Base-by-base conservation (phyloP, 108 stramenopile species). In the Skeletonema grethae region DNA sequence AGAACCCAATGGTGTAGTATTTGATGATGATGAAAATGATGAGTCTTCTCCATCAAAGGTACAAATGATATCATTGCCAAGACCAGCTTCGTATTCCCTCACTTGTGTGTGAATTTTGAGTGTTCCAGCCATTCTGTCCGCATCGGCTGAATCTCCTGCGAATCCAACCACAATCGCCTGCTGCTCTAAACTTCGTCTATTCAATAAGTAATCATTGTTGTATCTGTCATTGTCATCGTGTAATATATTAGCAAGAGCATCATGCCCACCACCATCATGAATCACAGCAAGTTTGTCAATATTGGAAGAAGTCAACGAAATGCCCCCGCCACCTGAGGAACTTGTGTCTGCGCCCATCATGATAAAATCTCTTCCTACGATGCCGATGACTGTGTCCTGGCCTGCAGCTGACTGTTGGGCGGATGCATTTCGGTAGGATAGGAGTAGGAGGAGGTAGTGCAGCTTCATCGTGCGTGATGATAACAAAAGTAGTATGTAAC, bases 331-430 rank as follows among this genome's bases (percentile, higher is more conserved):
- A 3, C 72, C 66, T 3, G 71, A 77, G 0, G 86, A 75, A 36
- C 82, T 78, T 7, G 89, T 86, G 72, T 90, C 89, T 13, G 89
- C 89, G 41, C 85, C 92, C 71, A 93, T 65, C 82, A 93, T 66
- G 25, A 93, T 67, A 61, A 89, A 93, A 79, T 93, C 92, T 18
- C 79, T 76, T 12, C 92, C 92, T 8, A 85, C 85, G 55, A 93
- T 81, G 5, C 85, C 92, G 25, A 93, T 85, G 58, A 93, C 70
- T 3, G 92, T 93, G 67, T 93, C 92, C 57, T 85, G 84, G 11
- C 82, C 82, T 15, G 75, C 75, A 24, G 68, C 67, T 8, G 75
- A 76, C 59, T 76, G 75, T 31, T 76, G 75, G 0, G 75, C 75
- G 36, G 24, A 58, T 57, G 0, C 32, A 57, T 64, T 46, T n/a